Base-by-base conservation (phyloP, 129 eudicot species). In the Chrysanthemum lavandulifolium region DNA sequence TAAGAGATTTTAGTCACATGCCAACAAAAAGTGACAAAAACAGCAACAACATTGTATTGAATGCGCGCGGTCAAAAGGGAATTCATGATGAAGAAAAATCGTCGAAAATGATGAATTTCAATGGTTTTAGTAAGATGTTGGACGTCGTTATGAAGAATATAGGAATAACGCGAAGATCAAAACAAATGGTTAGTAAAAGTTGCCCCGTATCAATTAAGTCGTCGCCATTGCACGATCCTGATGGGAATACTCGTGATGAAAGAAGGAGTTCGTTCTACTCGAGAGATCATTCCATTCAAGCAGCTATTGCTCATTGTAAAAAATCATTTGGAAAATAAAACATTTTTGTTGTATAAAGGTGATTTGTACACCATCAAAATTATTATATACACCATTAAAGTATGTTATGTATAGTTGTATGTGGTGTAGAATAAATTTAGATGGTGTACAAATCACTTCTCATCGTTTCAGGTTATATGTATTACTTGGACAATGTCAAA, bases 301-400 rank as follows among this genome's bases (percentile, higher is more conserved):
- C 83, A 10, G 86, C 86, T n/a, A 82, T 82, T 59, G 83, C 83
- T 21, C 86, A 82, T 43, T 82, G 86, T 18, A 78, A 82, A 60
- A 78, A 69, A 43, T 82, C 81, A 1, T 70, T 78, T 15, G 83
- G 83, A 25, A 25, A 21, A 21, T 21, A 21, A 21, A 25, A 25
- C 29, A 25, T 25, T 25, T 25, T 25, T 25, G 29, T 25, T 25
- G 29, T 25, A 25, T 25, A 25, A 25, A 15, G 13, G 25, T 5
- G 13, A 9, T 23, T 23, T 50, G 60, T 50, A 15, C 18, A 14
- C 8, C 16, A 13, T 11, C 6, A 53, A 10, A 12, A 0, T 53
- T 53, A 53, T 10, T 40, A 40, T 1, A 1, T 6, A 36, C 45
- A 36, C 45, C 45, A 36, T 36, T 36, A 36, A 1, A 36, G 45